These are phyloP conservation scores for Candida pini DNA, from an alignment of 805 yeast species.

Conservation along the genomic window DNA sequence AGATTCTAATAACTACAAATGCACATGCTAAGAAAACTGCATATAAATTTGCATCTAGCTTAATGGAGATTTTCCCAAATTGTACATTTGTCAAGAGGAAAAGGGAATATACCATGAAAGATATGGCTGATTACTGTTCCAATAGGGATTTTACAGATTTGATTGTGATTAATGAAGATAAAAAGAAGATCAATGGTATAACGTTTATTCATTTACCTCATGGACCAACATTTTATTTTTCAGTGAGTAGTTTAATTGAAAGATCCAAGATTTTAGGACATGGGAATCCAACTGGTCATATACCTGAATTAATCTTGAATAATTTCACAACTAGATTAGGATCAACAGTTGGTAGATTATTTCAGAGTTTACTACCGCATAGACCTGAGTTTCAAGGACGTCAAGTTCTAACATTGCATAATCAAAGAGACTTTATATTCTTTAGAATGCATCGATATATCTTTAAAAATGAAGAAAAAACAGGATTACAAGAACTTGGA, in stretches of 20 bases:
- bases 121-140: conserved; percentile 76
- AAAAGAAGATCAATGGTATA: conserved; percentile 84
- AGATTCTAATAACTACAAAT: conserved; percentile 84
- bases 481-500: conserved; percentile 92
- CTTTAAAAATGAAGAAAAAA: conserved; percentile 84
- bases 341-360: conserved; percentile 84
- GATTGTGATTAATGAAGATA: conserved; percentile 88
- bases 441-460: conserved; percentile 93
- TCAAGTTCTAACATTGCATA: conserved; percentile 92
- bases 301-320: conserved; percentile 87
- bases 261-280: conserved; percentile 78
- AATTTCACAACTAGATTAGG: conserved; percentile 92
- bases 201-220: conserved; percentile 91
- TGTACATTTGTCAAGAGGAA: conserved; percentile 84
- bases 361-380: conserved; percentile 89
- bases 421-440: conserved; percentile 92
- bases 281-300: conserved; percentile 84
- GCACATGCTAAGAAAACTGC: conserved; percentile 82
- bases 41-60: conserved; percentile 81
- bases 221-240: conserved; percentile 93
- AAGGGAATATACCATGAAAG: conserved; percentile 75
- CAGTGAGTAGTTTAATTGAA: conserved; percentile 69
- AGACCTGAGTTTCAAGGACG: conserved; percentile 92
- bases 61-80: conserved; percentile 81
- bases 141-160: conserved; percentile 85